Evolutionary conservation across 192 early-diverging fungal species (phyloP).

Genomic region (Coemansia aciculifera): DNA sequence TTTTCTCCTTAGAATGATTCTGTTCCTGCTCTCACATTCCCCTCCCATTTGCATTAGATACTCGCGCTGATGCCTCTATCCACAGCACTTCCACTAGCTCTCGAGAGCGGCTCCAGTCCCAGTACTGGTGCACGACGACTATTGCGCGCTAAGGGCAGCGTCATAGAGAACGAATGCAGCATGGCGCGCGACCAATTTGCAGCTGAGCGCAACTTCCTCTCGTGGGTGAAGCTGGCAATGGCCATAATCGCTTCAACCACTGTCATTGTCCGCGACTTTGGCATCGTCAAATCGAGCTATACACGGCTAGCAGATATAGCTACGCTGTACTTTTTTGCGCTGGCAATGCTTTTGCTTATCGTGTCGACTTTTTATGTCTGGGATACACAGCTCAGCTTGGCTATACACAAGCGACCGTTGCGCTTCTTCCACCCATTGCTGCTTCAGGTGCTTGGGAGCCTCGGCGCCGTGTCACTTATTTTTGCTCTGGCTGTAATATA

Average conservation of each 20-base stretch:
- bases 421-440: conserved; percentile 25
- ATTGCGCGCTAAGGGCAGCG: conserved; percentile 6
- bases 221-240: conserved; percentile 49
- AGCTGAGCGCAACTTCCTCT: conserved; percentile 47
- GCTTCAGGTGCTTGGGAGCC: conserved; percentile 25
- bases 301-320: conserved; percentile 15
- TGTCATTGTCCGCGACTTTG: conserved; percentile 23
- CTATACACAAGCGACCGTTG: conserved; percentile 19
- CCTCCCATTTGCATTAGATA: neutral
- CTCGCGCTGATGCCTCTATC: neutral
- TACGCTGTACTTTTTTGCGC: conserved; percentile 23
- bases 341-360: conserved; percentile 24
- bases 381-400: conserved; percentile 18
- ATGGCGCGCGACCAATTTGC: conserved; percentile 56
- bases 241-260: conserved; percentile 21
- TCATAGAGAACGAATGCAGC: conserved; percentile 46
- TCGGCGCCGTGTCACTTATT: conserved; percentile 34
- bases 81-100: neutral
- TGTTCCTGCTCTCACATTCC: neutral
- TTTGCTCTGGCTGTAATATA: conserved; percentile 31
- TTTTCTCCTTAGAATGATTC: neutral
- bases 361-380: conserved; percentile 29
- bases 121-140: neutral
- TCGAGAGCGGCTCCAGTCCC: neutral
- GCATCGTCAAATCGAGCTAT: neutral